A percentile compares a stretch with the other conserved stretches of the same genome.
Conservation (phyloP, 371 early-diverging fungal genomes). For the Lichtheimia corymbifera region DNA sequence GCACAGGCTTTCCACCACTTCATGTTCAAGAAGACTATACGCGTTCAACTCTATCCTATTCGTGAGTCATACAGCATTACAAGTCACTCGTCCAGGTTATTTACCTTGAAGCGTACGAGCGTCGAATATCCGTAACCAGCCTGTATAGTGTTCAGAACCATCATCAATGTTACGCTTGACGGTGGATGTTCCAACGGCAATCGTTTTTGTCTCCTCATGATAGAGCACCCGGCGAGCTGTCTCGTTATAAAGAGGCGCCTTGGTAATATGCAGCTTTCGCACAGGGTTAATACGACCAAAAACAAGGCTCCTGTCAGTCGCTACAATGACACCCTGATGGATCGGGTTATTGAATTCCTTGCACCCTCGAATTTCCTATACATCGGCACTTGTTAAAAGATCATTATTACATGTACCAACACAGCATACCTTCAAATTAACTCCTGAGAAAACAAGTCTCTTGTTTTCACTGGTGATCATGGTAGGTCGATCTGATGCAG, state of each 20-base stretch:
- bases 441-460: slow-evolving; percentile 74
- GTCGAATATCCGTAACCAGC: slow-evolving; percentile 69
- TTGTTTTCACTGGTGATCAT: slow-evolving; percentile 68
- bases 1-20: slow-evolving; percentile 45
- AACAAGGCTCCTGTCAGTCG: slow-evolving; percentile 55
- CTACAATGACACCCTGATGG: slow-evolving; percentile 64
- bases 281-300: slow-evolving; percentile 79
- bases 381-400: not conserved
- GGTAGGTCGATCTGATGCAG: slow-evolving; percentile 82
- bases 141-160: slow-evolving; percentile 45
- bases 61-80: not conserved
- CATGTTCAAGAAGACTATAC: slow-evolving; percentile 38
- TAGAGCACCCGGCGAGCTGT: slow-evolving; percentile 74
- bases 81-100: not conserved
- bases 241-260: slow-evolving; percentile 61
- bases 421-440: slow-evolving; percentile 69
- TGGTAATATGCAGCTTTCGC: slow-evolving; percentile 82
- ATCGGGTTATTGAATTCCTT: slow-evolving; percentile 56
- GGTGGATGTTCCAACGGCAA: slow-evolving; percentile 61
- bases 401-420: not conserved
- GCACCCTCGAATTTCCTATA: slow-evolving; percentile 57
- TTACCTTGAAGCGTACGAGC: slow-evolving; percentile 74
- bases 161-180: slow-evolving; percentile 26
- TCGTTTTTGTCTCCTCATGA: slow-evolving; percentile 47
- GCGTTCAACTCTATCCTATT: slow-evolving; percentile 12